Conservation (phyloP, 2,329 filamentous ascomycete genomes). For the Phaeoacremonium minimum region DNA sequence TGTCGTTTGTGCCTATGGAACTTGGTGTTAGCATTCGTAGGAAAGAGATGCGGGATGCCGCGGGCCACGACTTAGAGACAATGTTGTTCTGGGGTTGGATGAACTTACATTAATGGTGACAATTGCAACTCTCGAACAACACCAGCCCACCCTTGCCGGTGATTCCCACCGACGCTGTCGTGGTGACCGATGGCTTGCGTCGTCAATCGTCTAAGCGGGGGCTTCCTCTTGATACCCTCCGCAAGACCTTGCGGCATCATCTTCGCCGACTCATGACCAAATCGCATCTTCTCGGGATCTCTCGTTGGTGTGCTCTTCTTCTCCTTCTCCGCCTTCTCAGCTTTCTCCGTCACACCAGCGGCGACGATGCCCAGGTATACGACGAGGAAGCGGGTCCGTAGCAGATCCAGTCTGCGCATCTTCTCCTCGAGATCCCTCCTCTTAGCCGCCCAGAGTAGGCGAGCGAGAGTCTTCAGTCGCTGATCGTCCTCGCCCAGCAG, state of each 20-base stretch:
- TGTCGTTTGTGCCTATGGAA: conserved; percentile 59
- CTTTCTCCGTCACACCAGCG: conserved; percentile 23
- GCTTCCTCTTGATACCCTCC: conserved; percentile 38
- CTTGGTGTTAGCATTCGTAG: no score
- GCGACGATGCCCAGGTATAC: conserved; percentile 59
- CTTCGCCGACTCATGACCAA: conserved; percentile 20
- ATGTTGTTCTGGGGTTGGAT: no score
- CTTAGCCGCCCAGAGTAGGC: conserved; percentile 55
- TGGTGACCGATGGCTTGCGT: conserved; percentile 50
- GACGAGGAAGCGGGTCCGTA: conserved; percentile 62
- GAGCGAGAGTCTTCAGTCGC: conserved; percentile 40
- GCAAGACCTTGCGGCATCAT: conserved; percentile 34
- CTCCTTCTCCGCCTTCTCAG: conserved; percentile 29
- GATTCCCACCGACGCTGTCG: conserved; percentile 39
- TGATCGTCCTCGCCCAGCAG: conserved; percentile 36
- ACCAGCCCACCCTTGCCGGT: conserved; percentile 56
- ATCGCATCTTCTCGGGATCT: conserved; percentile 22
- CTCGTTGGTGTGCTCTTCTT: conserved; percentile 15
- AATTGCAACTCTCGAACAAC: conserved; percentile 60
- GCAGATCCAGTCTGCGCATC: conserved; percentile 53
- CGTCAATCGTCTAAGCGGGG: conserved; percentile 47
- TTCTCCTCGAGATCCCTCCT: conserved; percentile 51
- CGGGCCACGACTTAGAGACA: no score
- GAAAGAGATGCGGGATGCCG: no score
- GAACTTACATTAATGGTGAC: conserved; percentile 55